phyloP scores from a whole-genome alignment of 352 stramenopile species.

The Nothophytophthora sp. region DNA sequence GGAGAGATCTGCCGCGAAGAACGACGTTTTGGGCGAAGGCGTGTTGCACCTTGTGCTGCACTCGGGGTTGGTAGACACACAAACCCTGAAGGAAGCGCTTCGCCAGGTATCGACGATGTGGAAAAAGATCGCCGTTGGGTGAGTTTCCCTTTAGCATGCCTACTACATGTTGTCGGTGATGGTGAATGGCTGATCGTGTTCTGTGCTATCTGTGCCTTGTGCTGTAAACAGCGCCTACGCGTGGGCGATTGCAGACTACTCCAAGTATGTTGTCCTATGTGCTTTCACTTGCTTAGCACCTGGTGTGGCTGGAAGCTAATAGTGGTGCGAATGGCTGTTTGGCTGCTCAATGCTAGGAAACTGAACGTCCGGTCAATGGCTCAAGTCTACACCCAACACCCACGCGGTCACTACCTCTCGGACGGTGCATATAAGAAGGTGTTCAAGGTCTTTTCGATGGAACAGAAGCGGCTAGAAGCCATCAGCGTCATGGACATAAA shows the following conservation, averaged over 20 bases:
- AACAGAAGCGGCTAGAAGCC: slow-evolving; percentile 63
- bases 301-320: too few relatives aligned
- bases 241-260: slow-evolving; percentile 54
- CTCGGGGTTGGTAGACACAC: slow-evolving; percentile 37
- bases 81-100: slow-evolving; percentile 33
- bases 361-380: slow-evolving; percentile 32
- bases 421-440: slow-evolving; percentile 91
- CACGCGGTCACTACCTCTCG: slow-evolving; percentile 74
- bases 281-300: too few relatives aligned
- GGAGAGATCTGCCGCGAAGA: slow-evolving; percentile 12
- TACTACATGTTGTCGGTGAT: neutral
- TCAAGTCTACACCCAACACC: slow-evolving; percentile 53
- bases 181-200: neutral
- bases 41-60: slow-evolving; percentile 47
- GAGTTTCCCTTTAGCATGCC: slow-evolving; percentile 12
- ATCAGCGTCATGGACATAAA: slow-evolving; percentile 94
- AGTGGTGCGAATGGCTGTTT: too few relatives aligned
- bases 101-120: slow-evolving; percentile 48
- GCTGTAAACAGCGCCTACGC: slow-evolving; percentile 50
- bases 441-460: slow-evolving; percentile 78
- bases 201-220: slow-evolving; percentile 5
- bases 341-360: slow-evolving; percentile 36
- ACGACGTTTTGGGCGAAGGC: slow-evolving; percentile 28
- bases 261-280: slow-evolving; percentile 30
- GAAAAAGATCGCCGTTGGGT: slow-evolving; percentile 46